These are phyloP conservation scores for Fusarium nygamai DNA, from an alignment of 2,329 filamentous ascomycete species.

Conservation along the genomic window DNA sequence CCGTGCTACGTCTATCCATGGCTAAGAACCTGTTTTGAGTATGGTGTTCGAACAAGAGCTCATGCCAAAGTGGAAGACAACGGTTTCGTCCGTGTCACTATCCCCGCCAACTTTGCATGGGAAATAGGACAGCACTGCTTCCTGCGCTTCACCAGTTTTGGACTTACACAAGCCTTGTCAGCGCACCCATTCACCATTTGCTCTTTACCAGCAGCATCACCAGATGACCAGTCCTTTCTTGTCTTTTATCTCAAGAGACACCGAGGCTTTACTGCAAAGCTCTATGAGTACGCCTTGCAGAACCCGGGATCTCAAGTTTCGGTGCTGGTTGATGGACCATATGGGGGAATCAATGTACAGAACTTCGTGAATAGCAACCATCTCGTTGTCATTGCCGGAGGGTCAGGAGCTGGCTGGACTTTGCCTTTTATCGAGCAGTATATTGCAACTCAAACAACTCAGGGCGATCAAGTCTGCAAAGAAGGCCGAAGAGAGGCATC, in stretches of 20 bases:
- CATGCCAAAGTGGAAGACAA: background rate
- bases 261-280: background rate
- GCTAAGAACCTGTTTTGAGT: background rate
- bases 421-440: background rate
- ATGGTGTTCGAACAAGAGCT: background rate
- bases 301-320: background rate
- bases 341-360: background rate
- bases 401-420: background rate
- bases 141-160: background rate
- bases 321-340: background rate
- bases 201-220: background rate
- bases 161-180: background rate
- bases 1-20: background rate
- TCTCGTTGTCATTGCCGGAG: background rate
- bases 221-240: background rate
- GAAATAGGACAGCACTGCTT: background rate
- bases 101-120: background rate
- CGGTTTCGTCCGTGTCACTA: background rate
- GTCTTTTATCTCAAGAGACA: background rate
- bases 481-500: background rate
- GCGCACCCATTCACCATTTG: background rate
- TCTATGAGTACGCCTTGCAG: background rate
- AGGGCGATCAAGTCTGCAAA: background rate
- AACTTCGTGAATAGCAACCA: background rate
- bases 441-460: fast-evolving